These are phyloP conservation scores for Fraxinus angustifolia DNA, from an alignment of 305 asterid genomes.

Conservation along the genomic window DNA sequence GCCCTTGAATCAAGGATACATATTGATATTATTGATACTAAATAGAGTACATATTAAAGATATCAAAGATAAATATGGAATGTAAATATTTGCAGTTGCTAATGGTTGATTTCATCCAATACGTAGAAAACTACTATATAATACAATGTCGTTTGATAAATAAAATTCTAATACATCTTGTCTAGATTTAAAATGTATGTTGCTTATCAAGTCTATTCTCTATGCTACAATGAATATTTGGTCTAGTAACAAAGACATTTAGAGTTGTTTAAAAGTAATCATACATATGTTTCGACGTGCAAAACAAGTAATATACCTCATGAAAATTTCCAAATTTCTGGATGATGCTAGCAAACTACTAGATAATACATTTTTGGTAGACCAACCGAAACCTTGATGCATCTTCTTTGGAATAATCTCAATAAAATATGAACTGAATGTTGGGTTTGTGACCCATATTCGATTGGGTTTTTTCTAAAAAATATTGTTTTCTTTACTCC, in stretches of 20 bases:
- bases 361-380: neutral
- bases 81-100: no score
- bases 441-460: neutral
- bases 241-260: neutral
- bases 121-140: no score
- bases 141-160: no score
- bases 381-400: slow-evolving; percentile 1
- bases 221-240: neutral
- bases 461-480: fast-evolving
- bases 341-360: neutral
- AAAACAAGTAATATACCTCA: neutral
- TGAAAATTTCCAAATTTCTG: neutral
- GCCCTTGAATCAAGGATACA: no score
- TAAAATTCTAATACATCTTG: neutral
- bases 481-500: neutral
- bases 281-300: neutral
- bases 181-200: no score
- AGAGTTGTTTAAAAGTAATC: neutral
- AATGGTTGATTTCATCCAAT: no score
- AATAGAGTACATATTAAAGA: no score
- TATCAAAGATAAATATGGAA: no score
- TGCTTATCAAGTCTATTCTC: neutral
- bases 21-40: no score
- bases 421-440: slow-evolving; percentile 1
- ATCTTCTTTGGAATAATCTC: slow-evolving; percentile 8